These are phyloP conservation scores for Brettanomyces custersianus DNA, from an alignment of 805 yeast species.

Conservation along the genomic window DNA sequence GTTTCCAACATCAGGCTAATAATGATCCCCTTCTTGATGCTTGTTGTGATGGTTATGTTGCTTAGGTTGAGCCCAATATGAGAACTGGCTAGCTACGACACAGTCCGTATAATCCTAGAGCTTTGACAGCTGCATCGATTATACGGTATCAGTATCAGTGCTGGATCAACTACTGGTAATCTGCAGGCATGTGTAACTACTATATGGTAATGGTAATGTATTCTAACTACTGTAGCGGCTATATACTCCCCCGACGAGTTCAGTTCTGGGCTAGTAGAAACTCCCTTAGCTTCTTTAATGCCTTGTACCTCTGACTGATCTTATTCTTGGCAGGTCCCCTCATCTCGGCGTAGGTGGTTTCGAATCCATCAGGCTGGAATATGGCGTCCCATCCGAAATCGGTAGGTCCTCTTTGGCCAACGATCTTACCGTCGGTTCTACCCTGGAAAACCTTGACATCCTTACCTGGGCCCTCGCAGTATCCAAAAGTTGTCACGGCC, in stretches of 20 bases:
- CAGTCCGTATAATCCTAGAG: too few relatives aligned
- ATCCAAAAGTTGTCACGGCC: conserved; percentile 91
- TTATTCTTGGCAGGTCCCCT: conserved; percentile 63
- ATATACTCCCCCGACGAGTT: too few relatives aligned
- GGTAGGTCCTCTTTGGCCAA: conserved; percentile 65
- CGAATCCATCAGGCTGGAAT: conserved; percentile 73
- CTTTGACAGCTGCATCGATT: too few relatives aligned
- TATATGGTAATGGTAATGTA: too few relatives aligned
- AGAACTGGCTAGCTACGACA: too few relatives aligned
- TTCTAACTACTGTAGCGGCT: too few relatives aligned
- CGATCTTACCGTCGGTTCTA: conserved; percentile 71
- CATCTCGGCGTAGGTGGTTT: conserved; percentile 85
- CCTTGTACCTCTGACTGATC: conserved; percentile 82
- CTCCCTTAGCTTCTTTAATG: conserved; percentile 62
- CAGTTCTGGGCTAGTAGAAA: conserved; percentile 30
- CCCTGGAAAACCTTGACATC: conserved; percentile 82
- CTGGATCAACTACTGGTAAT: too few relatives aligned
- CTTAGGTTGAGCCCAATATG: too few relatives aligned
- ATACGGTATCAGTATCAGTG: too few relatives aligned
- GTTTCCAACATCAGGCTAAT: conserved; percentile 45
- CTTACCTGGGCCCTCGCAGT: conserved; percentile 69
- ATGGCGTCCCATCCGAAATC: conserved; percentile 93
- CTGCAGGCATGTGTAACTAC: too few relatives aligned
- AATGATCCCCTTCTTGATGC: too few relatives aligned
- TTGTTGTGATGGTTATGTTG: conserved; percentile 25